phyloP scores from a whole-genome alignment of 2,329 filamentous ascomycete genomes.

The Trichoderma simmonsii region DNA sequence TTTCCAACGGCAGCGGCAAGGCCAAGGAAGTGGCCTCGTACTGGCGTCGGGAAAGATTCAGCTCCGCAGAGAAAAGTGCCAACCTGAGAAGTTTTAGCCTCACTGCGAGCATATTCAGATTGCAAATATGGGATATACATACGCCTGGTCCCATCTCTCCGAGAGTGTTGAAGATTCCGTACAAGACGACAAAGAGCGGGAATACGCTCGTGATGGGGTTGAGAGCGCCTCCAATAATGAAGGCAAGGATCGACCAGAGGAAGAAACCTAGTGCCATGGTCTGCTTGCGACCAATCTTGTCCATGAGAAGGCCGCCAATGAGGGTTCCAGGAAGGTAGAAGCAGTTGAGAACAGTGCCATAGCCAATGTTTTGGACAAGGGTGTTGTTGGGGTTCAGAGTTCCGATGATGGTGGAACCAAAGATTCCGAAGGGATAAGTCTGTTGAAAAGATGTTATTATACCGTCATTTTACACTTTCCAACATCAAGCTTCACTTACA shows the following conservation, averaged over 20 bases:
- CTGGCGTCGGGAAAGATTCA: conserved; percentile 49
- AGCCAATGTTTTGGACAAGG: conserved; percentile 25
- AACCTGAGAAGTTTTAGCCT: conserved; percentile 17
- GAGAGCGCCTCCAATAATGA: conserved; percentile 49
- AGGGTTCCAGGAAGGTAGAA: conserved; percentile 28
- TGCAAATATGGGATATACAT: conserved; percentile 31
- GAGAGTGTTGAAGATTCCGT: conserved; percentile 45
- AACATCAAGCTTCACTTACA: not conserved
- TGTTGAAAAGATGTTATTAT: not conserved
- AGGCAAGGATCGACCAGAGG: conserved; percentile 38
- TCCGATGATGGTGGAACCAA: conserved; percentile 26
- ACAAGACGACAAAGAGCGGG: conserved; percentile 50
- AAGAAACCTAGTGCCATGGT: conserved; percentile 27
- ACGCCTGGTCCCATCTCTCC: conserved; percentile 37
- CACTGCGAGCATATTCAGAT: not conserved
- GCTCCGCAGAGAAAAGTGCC: conserved; percentile 34
- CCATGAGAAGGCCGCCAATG: conserved; percentile 39
- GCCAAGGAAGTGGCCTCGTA: conserved; percentile 49
- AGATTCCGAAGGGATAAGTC: conserved; percentile 28
- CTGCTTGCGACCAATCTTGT: conserved; percentile 36
- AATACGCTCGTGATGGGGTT: conserved; percentile 44
- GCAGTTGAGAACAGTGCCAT: conserved; percentile 25
- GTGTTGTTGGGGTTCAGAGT: conserved; percentile 16
- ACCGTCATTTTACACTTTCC: no score
- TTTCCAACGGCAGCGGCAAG: conserved; percentile 50